Evolutionary conservation across 371 early-diverging fungal genomes (phyloP), one percentile per base, ranked within the genome.

Genomic region (Nosema muscidifuracis): DNA sequence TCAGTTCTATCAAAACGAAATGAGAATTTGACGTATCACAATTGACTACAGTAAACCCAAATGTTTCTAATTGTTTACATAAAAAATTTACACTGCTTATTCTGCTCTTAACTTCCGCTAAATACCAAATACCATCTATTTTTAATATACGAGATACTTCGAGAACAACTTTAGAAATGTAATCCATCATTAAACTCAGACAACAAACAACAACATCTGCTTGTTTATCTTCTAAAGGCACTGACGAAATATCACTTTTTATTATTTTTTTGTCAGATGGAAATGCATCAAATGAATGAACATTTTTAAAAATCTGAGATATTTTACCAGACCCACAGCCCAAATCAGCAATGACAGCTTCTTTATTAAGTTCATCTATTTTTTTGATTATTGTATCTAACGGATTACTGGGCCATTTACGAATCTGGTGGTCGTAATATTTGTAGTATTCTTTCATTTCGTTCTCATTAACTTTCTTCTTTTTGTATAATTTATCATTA

Each of bases 291-390:
- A 93, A 95, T 38, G 94, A 94, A 72, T 90, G 86, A 20, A 79
- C 71, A 60, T 83, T 75, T n/a, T 82, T 84, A 55, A 94, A 82
- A 10, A 86, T 84, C 56, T 86, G 84, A 0, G 92, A 89, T 74
- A 97, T 85, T 81, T 87, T 87, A 15, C 92, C 97, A 75, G 92
- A 94, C 26, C 99, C 99, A 78, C 97, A 97, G 0, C 99, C 99
- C 76, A 98, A 77, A 84, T 98, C 99, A 0, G 93, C 97, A 28
- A 82, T 78, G 0, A 88, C 80, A 1, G 78, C 33, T 16, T 65
- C 74, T 33, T 55, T 58, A 50, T 72, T 72, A 18, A 18, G 51
- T 56, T 67, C 62, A 36, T 65, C 57, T 10, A 95, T 81, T 53
- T 88, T 85, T 1, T 84, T 77, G 58, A 93, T 88, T 74, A 93